Percentiles rank a stretch among this genome's conserved stretches.
Conservation (phyloP, 352 stramenopile species). For the Phytophthora syringae region DNA sequence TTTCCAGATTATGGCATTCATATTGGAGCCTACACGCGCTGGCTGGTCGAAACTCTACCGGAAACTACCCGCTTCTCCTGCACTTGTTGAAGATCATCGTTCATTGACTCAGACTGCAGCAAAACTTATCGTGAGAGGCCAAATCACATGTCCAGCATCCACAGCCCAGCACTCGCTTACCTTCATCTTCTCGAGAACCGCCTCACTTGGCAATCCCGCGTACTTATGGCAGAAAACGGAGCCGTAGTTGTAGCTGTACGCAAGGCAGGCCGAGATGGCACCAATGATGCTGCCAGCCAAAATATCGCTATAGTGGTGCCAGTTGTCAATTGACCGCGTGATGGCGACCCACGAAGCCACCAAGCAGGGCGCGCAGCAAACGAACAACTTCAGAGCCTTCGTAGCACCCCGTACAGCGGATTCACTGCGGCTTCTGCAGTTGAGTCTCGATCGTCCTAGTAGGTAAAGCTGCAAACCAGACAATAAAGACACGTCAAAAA, state of each 20-base stretch:
- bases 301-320: constrained; percentile 85
- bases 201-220: constrained; percentile 59
- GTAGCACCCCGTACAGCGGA: constrained; percentile 47
- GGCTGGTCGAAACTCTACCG: constrained; percentile 17
- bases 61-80: constrained; percentile 15
- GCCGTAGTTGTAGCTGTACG: constrained; percentile 74
- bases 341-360: constrained; percentile 71
- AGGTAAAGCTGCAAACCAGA: constrained; percentile 59
- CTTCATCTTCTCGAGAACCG: constrained; percentile 50
- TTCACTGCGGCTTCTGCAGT: constrained; percentile 53
- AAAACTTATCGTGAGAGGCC: background rate
- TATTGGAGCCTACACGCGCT: constrained; percentile 21
- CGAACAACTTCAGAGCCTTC: constrained; percentile 70
- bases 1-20: constrained; percentile 13
- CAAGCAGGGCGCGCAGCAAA: constrained; percentile 66
- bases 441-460: constrained; percentile 68
- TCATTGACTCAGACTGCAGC: constrained; percentile 13
- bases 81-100: constrained; percentile 8
- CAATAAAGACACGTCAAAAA: constrained; percentile 1
- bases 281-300: constrained; percentile 71
- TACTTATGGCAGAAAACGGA: constrained; percentile 64
- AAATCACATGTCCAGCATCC: background rate
- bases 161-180: constrained; percentile 17
- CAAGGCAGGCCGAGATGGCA: constrained; percentile 42
- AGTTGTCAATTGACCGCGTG: constrained; percentile 83